Evolutionary conservation across 768 basidiomycete species (phyloP).

Genomic region (Leccinum arenicola): DNA sequence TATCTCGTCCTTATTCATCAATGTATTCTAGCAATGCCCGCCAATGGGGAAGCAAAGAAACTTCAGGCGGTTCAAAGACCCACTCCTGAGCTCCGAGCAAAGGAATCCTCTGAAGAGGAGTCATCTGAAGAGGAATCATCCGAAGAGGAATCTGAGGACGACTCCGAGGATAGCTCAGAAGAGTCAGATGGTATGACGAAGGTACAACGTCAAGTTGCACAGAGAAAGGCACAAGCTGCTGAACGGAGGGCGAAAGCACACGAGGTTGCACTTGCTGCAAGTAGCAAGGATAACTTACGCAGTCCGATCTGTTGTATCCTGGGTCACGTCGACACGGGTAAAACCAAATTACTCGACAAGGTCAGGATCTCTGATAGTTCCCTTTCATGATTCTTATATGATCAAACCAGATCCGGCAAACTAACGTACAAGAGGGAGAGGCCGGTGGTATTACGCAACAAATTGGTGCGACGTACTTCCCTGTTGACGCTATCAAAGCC

Average conservation of each 20-base stretch:
- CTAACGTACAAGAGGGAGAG: conserved; percentile 98
- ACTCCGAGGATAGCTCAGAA: conserved; percentile 38
- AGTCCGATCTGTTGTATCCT: conserved; percentile 99
- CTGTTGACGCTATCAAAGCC: conserved; percentile 86
- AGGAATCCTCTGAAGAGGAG: conserved; percentile 31
- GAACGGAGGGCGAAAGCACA: conserved; percentile 75
- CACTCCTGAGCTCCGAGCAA: conserved; percentile 25
- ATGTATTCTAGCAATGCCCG: conserved; percentile 1
- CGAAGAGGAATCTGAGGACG: conserved; percentile 50
- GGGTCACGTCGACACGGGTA: conserved; percentile 99
- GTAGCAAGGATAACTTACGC: conserved; percentile 86
- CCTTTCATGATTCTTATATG: conserved; percentile 2
- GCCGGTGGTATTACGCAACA: conserved; percentile 99
- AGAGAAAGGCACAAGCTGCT: conserved; percentile 82
- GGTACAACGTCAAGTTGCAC: conserved; percentile 62
- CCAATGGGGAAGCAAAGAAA: conserved; percentile 12
- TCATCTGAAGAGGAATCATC: conserved; percentile 43
- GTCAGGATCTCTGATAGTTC: conserved; percentile 38
- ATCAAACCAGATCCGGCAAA: conserved; percentile 85
- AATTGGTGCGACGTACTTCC: conserved; percentile 99
- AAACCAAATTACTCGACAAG: conserved; percentile 97
- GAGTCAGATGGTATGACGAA: conserved; percentile 62
- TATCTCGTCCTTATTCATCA: not conserved
- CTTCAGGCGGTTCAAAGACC: conserved; percentile 26
- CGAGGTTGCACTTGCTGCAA: conserved; percentile 80